These are phyloP conservation scores for Paspalum vaginatum DNA, from an alignment of 176 grass and related monocot genomes.

Conservation along the genomic window DNA sequence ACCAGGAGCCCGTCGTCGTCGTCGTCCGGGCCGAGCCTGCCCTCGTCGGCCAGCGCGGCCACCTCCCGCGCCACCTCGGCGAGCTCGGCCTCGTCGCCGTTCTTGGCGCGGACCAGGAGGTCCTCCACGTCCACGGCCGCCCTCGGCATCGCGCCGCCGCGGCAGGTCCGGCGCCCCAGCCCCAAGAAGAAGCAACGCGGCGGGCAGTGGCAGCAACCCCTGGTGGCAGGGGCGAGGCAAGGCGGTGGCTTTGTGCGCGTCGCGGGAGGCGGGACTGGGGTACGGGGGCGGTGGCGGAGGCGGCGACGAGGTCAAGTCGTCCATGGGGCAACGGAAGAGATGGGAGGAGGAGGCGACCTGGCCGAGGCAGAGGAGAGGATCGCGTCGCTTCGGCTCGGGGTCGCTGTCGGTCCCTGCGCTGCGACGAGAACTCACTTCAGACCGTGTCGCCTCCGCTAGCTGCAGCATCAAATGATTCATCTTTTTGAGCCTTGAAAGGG, in stretches of 20 bases:
- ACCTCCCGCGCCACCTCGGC: conserved; percentile 45
- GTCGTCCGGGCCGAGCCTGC: conserved; percentile 51
- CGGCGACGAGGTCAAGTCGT: conserved; percentile 55
- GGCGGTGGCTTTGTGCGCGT: not conserved
- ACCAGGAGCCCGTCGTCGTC: conserved; percentile 60
- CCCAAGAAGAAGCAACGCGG: not conserved
- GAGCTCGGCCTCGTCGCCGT: conserved; percentile 42
- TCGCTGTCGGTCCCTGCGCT: not conserved
- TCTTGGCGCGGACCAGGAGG: conserved; percentile 67
- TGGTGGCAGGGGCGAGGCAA: not conserved
- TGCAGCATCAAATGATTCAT: no score
- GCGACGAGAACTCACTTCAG: no score
- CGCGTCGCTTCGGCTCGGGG: not conserved
- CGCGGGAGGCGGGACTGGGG: not conserved
- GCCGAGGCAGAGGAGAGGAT: not conserved
- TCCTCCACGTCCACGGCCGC: conserved; percentile 60
- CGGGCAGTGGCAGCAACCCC: not conserved
- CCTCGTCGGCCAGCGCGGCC: conserved; percentile 36
- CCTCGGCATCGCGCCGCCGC: conserved; percentile 36
- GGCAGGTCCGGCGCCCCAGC: not conserved
- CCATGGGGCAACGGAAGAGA: no score
- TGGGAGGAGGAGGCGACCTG: conserved; percentile 30
- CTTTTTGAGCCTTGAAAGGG: no score
- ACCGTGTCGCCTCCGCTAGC: no score
- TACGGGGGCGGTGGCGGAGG: not conserved